A percentile compares a stretch with the other conserved stretches of the same genome.
Conservation (phyloP, 257 asterid genomes). For the Solanum arcanum region DNA sequence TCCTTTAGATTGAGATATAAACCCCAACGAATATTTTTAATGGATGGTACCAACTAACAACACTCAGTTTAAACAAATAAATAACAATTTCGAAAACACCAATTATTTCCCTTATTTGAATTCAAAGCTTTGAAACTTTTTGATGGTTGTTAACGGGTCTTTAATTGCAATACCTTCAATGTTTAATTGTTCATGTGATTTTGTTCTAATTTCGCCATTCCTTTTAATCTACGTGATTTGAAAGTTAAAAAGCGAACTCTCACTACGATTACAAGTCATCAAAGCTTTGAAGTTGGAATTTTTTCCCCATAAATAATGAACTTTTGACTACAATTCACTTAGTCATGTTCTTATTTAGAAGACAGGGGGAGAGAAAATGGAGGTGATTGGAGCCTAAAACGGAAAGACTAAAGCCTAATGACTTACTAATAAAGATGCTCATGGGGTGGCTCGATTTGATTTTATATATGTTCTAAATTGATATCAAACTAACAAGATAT, state of each 20-base stretch:
- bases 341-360: too few species aligned
- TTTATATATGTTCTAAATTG: too few species aligned
- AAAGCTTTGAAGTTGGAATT: background rate
- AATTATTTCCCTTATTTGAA: background rate
- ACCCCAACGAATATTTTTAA: too few species aligned
- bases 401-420: too few species aligned
- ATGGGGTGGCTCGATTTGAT: too few species aligned
- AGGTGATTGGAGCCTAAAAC: too few species aligned
- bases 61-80: background rate
- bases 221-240: background rate
- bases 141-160: too few species aligned
- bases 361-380: too few species aligned
- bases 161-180: background rate
- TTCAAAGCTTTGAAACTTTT: background rate
- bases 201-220: background rate
- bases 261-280: background rate
- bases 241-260: background rate
- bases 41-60: background rate
- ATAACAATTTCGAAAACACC: background rate
- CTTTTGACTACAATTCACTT: too few species aligned
- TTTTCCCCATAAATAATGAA: too few species aligned
- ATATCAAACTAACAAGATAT: too few species aligned
- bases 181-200: background rate
- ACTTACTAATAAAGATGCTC: too few species aligned
- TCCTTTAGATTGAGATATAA: background rate